Base-by-base conservation (phyloP, 129 eudicot species). In the Arctium minus region DNA sequence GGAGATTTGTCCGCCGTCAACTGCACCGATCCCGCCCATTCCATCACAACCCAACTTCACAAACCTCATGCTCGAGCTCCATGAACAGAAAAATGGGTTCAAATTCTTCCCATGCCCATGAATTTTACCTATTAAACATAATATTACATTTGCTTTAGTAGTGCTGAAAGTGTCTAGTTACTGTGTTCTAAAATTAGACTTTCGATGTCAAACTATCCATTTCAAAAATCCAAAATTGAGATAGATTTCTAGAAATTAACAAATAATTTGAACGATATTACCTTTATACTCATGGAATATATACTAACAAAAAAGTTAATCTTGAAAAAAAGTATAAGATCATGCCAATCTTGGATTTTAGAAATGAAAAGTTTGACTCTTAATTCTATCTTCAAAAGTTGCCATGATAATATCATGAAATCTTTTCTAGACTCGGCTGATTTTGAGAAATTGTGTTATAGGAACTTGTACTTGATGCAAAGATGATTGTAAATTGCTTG, bases 11-110 rank as follows among this genome's bases (percentile, higher is more conserved):
- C 56, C 74, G 32, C 82, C 86, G 18, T 64, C 86, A 12, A 81
- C 86, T 9, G 38, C 33, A 73, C 76, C 75, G 67, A 73, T 81
- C 11, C 86, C 91, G 2, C 78, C 33, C 70, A 88, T 84, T 27
- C 85, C 97, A 64, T 89, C 96, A 17, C 87, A 79, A 56, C 92
- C 88, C 56, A 87, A 85, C 83, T 90, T 94, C 9, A 95, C 92
- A 56, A 90, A 83, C 87, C 82, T 90, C 7, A 83, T 77, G 81
- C 89, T 84, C 1, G 91, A 83, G 78, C 93, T 92, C 94, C 88
- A 91, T 32, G 89, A 81, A 87, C 96, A 88, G 29, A 89, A 78
- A 77, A 92, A 79, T 0, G 96, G 96, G 73, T 87, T 90, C 85
- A 88, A 85, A 88, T 83, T 87, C 90, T 89, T 90, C 72, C 92